Conservation (phyloP, 2,329 filamentous ascomycete species). For the Parascedosporium putredinis region DNA sequence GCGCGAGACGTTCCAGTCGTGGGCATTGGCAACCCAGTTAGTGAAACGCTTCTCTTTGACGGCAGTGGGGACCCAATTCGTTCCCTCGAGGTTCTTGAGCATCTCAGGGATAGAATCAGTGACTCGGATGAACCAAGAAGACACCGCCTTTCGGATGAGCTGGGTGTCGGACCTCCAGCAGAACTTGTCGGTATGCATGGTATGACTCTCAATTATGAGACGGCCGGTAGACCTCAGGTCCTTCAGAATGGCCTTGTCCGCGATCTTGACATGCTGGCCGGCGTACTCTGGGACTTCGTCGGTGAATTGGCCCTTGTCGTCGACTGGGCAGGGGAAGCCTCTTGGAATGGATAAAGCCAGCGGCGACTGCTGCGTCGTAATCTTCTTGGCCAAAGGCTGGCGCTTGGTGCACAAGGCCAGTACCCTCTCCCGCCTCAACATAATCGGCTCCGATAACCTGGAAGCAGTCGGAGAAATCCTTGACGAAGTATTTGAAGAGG, state of each 20-base stretch:
- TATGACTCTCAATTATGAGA: slow-evolving; percentile 15
- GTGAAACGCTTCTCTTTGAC: slow-evolving; percentile 19
- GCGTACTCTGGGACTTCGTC: slow-evolving; percentile 16
- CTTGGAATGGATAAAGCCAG: slow-evolving; percentile 53
- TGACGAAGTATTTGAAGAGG: slow-evolving; percentile 61
- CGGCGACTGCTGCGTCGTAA: slow-evolving; percentile 56
- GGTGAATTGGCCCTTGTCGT: slow-evolving; percentile 32
- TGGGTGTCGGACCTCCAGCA: slow-evolving; percentile 19
- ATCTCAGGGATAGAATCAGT: slow-evolving; percentile 15
- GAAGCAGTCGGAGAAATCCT: slow-evolving; percentile 61
- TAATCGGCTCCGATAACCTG: slow-evolving; percentile 58
- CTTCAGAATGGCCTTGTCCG: slow-evolving; percentile 18
- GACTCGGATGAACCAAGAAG: slow-evolving; percentile 19
- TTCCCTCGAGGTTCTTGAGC: slow-evolving; percentile 15
- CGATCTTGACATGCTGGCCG: slow-evolving; percentile 17
- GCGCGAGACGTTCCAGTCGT: slow-evolving; percentile 17
- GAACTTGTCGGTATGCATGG: slow-evolving; percentile 17
- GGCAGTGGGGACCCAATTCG: slow-evolving; percentile 15
- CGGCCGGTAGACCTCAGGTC: slow-evolving; percentile 15
- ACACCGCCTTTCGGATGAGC: slow-evolving; percentile 18
- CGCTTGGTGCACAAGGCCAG: slow-evolving; percentile 64
- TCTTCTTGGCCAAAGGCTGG: slow-evolving; percentile 71
- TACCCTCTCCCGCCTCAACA: slow-evolving; percentile 63
- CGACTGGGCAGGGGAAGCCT: slow-evolving; percentile 58
- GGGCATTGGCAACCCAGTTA: slow-evolving; percentile 16